Evolutionary conservation across 352 stramenopile species (phyloP), one percentile per base, ranked within the genome.

Genomic region (Halophytophthora polymorphica): DNA sequence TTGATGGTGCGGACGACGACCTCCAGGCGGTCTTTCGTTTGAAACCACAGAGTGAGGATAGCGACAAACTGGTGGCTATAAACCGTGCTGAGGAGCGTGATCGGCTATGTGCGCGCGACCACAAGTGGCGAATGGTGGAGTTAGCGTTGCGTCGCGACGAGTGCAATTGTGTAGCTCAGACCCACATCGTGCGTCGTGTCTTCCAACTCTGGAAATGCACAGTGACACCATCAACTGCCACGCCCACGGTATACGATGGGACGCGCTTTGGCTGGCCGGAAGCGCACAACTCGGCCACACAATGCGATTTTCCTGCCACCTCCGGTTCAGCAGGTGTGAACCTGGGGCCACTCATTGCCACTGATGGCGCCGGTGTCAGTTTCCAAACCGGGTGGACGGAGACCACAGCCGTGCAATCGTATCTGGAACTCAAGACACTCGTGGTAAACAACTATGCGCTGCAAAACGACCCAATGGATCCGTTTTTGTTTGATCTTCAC

Each of bases 191-290:
- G 18, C 76, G 77, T 19, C 79, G 78, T 5, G 77, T 98, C 2
- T 98, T 95, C 61, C 81, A 93, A 25, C 72, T 98, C 15, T 99
- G 93, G 93, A 92, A 95, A 58, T 99, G 95, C 51, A 97, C 88
- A 4, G 66, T 70, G 5, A 31, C 62, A 1, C 64, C 73, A 3
- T 83, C 70, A 0, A 48, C 44, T 3, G 45, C 55, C 2, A 51
- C 22, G 5, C 33, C 61, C 0, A 69, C 54, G 2, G 58, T 74
- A 5, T 83, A 69, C 42, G 65, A 86, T 34, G 48, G 45, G 13
- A 73, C 57, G 10, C 66, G 59, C 13, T 94, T 78, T 58, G 73
- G 83, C 49, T 88, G 68, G 78, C 75, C 62, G 15, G 8, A 69
- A 48, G 75, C 53, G 17, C 67, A 74, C 57, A 90, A 88, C 22